phyloP scores from a whole-genome alignment of 2,329 filamentous ascomycete species.

The Purpureocillium takamizusanense region DNA sequence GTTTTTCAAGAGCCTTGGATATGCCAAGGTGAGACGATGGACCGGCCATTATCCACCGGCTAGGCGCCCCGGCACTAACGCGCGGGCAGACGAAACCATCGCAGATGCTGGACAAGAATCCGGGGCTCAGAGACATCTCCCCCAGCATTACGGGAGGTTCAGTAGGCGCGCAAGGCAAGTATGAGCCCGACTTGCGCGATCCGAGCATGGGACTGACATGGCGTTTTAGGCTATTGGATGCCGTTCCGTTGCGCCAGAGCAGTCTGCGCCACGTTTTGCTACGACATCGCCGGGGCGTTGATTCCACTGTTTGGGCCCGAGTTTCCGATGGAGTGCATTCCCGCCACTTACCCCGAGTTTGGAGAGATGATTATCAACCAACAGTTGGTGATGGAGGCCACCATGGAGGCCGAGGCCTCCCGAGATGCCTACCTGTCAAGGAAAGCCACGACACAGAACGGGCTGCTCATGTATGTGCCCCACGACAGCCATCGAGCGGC shows the following conservation, averaged over 20 bases:
- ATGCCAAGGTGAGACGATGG: constrained; percentile 62
- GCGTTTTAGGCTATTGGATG: constrained; percentile 83
- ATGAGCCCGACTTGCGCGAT: too few species aligned
- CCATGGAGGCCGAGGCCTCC: constrained; percentile 29
- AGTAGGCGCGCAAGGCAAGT: constrained; percentile 75
- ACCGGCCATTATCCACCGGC: neutral
- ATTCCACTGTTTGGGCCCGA: constrained; percentile 83
- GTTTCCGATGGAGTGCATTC: constrained; percentile 66
- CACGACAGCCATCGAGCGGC: neutral
- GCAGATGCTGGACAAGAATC: constrained; percentile 71
- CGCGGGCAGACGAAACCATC: constrained; percentile 68
- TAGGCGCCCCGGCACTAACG: neutral
- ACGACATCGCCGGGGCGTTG: constrained; percentile 71
- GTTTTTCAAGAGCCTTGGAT: constrained; percentile 85
- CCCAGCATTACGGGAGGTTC: constrained; percentile 93
- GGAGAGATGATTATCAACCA: constrained; percentile 58
- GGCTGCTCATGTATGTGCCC: neutral
- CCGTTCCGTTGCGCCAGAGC: constrained; percentile 80
- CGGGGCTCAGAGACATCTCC: constrained; percentile 77
- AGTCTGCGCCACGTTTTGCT: constrained; percentile 84
- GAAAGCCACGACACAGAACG: neutral
- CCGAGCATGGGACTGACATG: too few species aligned
- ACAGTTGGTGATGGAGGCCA: constrained; percentile 43
- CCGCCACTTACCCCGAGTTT: constrained; percentile 53
- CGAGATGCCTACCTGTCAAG: constrained; percentile 1